Conservation (phyloP, 805 yeast species). For the Kuraishia molischiana region DNA sequence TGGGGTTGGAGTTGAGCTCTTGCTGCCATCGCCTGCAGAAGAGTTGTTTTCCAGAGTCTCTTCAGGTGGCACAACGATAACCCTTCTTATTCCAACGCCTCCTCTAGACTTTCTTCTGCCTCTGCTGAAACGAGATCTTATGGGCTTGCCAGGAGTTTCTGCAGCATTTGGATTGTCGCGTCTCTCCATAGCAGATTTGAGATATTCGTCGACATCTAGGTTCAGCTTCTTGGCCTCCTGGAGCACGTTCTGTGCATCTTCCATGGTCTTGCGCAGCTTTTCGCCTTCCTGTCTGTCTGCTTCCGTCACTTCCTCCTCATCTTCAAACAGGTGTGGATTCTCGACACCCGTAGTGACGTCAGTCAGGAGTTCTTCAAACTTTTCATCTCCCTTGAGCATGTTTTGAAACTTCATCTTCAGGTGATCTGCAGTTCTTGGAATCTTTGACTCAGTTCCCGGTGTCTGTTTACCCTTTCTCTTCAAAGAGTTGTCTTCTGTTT, state of each 20-base stretch:
- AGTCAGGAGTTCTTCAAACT: conserved; percentile 14
- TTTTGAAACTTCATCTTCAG: conserved; percentile 5
- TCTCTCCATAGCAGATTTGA: conserved; percentile 5
- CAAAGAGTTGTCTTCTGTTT: neutral
- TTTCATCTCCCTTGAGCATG: conserved; percentile 2
- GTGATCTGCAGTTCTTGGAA: conserved; percentile 9
- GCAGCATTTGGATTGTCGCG: conserved; percentile 2
- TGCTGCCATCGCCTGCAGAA: neutral
- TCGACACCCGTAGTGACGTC: conserved; percentile 23
- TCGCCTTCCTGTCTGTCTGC: conserved; percentile 3
- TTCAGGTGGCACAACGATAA: neutral
- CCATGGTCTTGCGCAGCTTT: conserved; percentile 2
- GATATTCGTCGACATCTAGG: conserved; percentile 6
- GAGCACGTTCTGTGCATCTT: conserved; percentile 4
- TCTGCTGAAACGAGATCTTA: neutral
- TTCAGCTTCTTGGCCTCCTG: conserved; percentile 7
- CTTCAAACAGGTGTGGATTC: conserved; percentile 28
- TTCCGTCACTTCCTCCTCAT: conserved; percentile 16
- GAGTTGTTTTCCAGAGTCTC: neutral
- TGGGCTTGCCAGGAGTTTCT: neutral
- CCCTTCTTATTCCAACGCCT: conserved; percentile 14
- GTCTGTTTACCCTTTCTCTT: conserved; percentile 2
- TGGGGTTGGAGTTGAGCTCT: neutral
- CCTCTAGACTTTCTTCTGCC: conserved; percentile 19
- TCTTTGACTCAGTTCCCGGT: conserved; percentile 2